Base-by-base conservation (phyloP, 495 filamentous ascomycete genomes). In the Daldinia decipiens region DNA sequence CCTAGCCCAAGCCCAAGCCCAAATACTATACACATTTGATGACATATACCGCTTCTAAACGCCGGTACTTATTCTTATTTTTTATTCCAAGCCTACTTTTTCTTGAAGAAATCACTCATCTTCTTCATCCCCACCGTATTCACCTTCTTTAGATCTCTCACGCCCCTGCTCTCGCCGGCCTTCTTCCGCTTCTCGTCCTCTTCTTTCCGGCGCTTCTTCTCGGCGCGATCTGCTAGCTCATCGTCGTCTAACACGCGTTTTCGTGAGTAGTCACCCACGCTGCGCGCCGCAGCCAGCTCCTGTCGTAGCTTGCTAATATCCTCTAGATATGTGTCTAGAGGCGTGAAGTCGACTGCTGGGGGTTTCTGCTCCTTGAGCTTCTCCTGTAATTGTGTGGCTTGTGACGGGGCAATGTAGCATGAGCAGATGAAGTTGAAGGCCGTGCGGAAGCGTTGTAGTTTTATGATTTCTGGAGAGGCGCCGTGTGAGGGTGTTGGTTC, bases 41-140 rank as follows among this genome's bases (percentile, higher is more conserved):
- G 50, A 29, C 50, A 53, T 29, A 9, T 36, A 4, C 27, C 27
- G 32, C 47, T 11, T 11, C 60, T 24, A 11, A 29, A 59, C 38
- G 34, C 50, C 55, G 12, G 4, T 38, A 39, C 47, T 8, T 38
- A 27, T 62, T 29, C 31, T 36, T 38, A 65, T 58, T 19, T 19
- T 9, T 36, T 36, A n/a, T 51, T 38, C n/a, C 15, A n/a, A 4
- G 26, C 50, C 56, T 66, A 70, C 65, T 87, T 89, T 82, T 94
- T 97, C 39, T 85, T 86, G 78, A 99, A 99, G 78, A 98, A 99
- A 67, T 90, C 87, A 71, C 93, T 97, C 89, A 99, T 87, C 84
- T 97, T 98, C 85, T 92, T 93, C 95, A 99, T 99, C 27, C 95
- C 96, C 15, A 74, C 87, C 0, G 89, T 93, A 77, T 97, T 91